These are phyloP conservation scores for Xylariaceae sp. DNA, from an alignment of 2,329 filamentous ascomycete species.

Conservation along the genomic window DNA sequence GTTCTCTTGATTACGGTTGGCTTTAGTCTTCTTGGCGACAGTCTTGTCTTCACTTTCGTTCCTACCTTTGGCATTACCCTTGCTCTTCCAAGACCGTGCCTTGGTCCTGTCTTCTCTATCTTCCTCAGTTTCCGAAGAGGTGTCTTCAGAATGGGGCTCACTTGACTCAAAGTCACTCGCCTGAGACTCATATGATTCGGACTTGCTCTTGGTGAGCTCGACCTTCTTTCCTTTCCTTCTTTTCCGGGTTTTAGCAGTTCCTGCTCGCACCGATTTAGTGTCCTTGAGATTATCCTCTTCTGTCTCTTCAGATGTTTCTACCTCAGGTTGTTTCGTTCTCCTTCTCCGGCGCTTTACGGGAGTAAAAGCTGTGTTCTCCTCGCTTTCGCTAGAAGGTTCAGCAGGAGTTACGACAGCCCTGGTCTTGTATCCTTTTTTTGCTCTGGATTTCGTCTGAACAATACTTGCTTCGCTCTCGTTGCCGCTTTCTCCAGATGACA, in stretches of 20 bases:
- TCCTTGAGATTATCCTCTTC: conserved; percentile 1
- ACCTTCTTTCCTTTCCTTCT: conserved; percentile 12
- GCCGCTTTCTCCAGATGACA: conserved; percentile 2
- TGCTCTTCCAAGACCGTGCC: conserved; percentile 9
- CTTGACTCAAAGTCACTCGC: conserved; percentile 6
- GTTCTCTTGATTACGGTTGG: conserved; percentile 3
- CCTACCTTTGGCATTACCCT: conserved; percentile 3
- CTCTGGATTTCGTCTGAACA: conserved; percentile 8
- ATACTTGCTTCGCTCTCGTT: conserved; percentile 3
- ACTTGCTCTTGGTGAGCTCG: neutral
- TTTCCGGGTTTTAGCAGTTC: conserved; percentile 1
- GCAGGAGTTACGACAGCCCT: neutral
- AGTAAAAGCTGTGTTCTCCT: conserved; percentile 5
- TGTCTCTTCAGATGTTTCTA: neutral
- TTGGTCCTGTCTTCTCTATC: conserved; percentile 13
- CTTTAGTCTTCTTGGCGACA: conserved; percentile 5
- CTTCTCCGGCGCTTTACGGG: neutral
- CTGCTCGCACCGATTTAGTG: neutral
- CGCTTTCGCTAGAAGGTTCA: conserved; percentile 5
- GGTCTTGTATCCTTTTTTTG: conserved; percentile 19
- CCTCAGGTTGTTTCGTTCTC: neutral
- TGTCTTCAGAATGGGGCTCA: conserved; percentile 2
- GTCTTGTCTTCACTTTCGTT: neutral
- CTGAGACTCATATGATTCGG: neutral
- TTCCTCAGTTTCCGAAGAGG: conserved; percentile 4